A percentile compares a stretch with the other conserved stretches of the same genome.
phyloP scores from a whole-genome alignment of 2,329 filamentous ascomycete genomes.

The Ophiostoma piceae region DNA sequence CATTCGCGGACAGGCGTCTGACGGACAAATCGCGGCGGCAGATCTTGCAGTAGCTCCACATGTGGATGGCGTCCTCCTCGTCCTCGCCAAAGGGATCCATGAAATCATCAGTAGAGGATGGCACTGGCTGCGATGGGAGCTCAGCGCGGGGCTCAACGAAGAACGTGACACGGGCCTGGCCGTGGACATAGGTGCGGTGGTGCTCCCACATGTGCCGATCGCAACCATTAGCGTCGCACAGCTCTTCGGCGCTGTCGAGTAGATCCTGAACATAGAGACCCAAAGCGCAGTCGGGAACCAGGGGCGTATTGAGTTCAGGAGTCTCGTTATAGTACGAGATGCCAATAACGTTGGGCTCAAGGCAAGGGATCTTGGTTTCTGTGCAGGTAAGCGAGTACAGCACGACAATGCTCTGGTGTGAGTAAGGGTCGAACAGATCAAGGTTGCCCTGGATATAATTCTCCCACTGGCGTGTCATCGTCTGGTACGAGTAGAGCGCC shows the following conservation, averaged over 20 bases:
- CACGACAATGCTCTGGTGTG: constrained; percentile 93
- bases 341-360: constrained; percentile 82
- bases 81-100: constrained; percentile 31
- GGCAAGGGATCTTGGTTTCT: constrained; percentile 85
- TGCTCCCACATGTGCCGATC: constrained; percentile 86
- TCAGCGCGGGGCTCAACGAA: constrained; percentile 65
- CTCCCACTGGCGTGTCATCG: constrained; percentile 94
- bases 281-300: constrained; percentile 84
- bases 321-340: constrained; percentile 93
- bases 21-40: constrained; percentile 88
- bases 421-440: constrained; percentile 88
- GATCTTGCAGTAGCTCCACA: constrained; percentile 96
- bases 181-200: constrained; percentile 94
- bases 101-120: constrained; percentile 31
- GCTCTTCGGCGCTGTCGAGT: constrained; percentile 67
- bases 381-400: constrained; percentile 93
- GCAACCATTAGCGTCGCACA: constrained; percentile 78
- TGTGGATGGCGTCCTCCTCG: constrained; percentile 65
- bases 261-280: constrained; percentile 94
- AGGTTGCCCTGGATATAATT: constrained; percentile 83
- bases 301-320: constrained; percentile 54
- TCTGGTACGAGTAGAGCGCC: constrained; percentile 86
- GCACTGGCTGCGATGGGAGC: constrained; percentile 44
- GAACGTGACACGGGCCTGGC: constrained; percentile 86
- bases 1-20: constrained; percentile 85